These are phyloP conservation scores for Puya raimondii DNA, from an alignment of 176 grass and related monocot species.

Conservation along the genomic window DNA sequence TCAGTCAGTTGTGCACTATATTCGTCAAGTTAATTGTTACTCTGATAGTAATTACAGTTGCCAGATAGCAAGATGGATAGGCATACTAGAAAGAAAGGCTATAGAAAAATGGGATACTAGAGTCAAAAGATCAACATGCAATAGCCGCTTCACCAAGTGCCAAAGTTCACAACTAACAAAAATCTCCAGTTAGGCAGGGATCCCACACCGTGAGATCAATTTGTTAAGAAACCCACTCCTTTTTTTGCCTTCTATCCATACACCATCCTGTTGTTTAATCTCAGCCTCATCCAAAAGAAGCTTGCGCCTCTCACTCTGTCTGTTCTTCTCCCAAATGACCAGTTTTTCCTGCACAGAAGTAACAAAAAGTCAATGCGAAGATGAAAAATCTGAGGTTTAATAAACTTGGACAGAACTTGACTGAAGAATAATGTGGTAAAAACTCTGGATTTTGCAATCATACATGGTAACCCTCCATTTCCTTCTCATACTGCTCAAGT, in stretches of 20 bases:
- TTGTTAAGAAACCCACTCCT: slow-evolving; percentile 56
- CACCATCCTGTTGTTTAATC: slow-evolving; percentile 61
- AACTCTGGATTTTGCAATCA: not conserved
- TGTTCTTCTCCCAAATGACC: slow-evolving; percentile 55
- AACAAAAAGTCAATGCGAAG: not conserved
- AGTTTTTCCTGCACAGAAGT: slow-evolving; percentile 42
- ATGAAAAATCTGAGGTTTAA: not conserved
- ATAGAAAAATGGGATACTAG: not conserved
- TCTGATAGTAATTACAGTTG: too few species aligned
- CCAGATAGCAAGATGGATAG: too few species aligned
- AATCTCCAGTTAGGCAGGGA: not conserved
- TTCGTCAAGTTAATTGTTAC: too few species aligned
- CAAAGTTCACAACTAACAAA: not conserved
- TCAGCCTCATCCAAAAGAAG: slow-evolving; percentile 75
- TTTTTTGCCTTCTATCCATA: slow-evolving; percentile 69
- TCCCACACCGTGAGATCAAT: slow-evolving; percentile 39
- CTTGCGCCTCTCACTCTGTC: slow-evolving; percentile 56
- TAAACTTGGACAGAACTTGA: not conserved
- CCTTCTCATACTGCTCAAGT: slow-evolving; percentile 66
- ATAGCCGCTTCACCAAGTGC: too few species aligned
- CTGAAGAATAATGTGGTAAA: not conserved
- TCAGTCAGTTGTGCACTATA: too few species aligned
- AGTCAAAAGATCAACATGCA: too few species aligned
- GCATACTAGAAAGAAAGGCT: not conserved
- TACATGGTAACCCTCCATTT: slow-evolving; percentile 99